phyloP scores from a whole-genome alignment of 176 grass and related monocot genomes.

The Themeda triandra region DNA sequence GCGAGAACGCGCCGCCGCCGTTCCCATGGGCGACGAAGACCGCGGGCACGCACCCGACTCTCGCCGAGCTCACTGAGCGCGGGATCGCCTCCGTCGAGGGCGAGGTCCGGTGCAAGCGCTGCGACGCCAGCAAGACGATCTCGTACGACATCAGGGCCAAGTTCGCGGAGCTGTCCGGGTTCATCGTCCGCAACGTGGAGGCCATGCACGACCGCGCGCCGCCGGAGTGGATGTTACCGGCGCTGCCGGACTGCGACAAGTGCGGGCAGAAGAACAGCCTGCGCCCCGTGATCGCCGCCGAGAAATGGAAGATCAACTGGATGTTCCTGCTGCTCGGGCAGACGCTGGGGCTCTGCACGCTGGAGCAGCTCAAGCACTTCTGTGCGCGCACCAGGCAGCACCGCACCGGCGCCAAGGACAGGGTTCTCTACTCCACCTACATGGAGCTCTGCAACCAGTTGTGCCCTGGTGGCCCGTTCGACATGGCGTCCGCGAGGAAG shows the following conservation, averaged over 20 bases:
- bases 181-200: conserved; percentile 2
- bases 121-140: not conserved
- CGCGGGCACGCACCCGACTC: conserved; percentile 2
- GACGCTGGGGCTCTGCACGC: conserved; percentile 40
- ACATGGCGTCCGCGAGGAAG: not conserved
- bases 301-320: conserved; percentile 65
- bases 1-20: not conserved
- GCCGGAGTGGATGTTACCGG: conserved; percentile 7
- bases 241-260: conserved; percentile 11
- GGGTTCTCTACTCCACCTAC: conserved; percentile 49
- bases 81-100: conserved; percentile 35
- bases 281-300: conserved; percentile 28
- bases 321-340: conserved; percentile 53
- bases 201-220: conserved; percentile 48
- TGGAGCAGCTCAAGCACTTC: conserved; percentile 69
- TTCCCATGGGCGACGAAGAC: conserved; percentile 48
- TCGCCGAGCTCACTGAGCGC: not conserved
- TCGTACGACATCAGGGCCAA: conserved; percentile 20
- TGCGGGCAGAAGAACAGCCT: conserved; percentile 29
- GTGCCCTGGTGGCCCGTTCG: conserved; percentile 18
- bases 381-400: conserved; percentile 41
- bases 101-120: conserved; percentile 42
- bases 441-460: conserved; percentile 57
- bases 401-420: conserved; percentile 55
- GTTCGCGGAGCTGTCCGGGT: conserved; percentile 25